Base-by-base conservation (phyloP, 2,329 filamentous ascomycete species). In the Aspergillus sp. region DNA sequence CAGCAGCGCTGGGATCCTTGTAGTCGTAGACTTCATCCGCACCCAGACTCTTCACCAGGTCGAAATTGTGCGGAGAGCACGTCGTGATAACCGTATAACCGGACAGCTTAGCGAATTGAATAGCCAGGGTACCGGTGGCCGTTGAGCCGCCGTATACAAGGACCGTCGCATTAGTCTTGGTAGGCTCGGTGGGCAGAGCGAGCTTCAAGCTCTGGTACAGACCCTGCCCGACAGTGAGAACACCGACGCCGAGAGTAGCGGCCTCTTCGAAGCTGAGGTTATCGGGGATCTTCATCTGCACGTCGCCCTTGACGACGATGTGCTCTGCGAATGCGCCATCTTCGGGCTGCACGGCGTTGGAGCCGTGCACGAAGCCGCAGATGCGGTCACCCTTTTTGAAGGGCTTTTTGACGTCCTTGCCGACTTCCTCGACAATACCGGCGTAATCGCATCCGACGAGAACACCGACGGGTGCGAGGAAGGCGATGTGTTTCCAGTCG, bases 1-100 rank as follows among this genome's bases (percentile, higher is more conserved):
- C 58, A 6, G 69, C 68, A 17, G 59, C 64, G 4, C 61, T 34
- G 2, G 65, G 50, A 51, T 67, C 64, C 39, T 7, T 37, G 9
- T 58, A 58, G 46, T 58, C 56, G 22, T 33, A 58, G 5, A 58
- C 56, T 5, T 20, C 49, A 13, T 54, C 58, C 9, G 60, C 60
- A 2, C 60, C 60, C 1, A 67, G 48, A 2, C 20, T 19, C 39
- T 53, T 55, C 1, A 49, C 60, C 15, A 60, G 48, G n/a, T 60
- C 57, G 30, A 57, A 57, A n/a, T 55, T 57, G 12, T 51, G 57
- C 12, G 57, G 60, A 20, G 57, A 60, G 19, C 57, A 58, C 9
- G 60, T 60, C 4, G 47, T 46, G 2, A 60, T 24, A 1, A 61
- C 60, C 24, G 22, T 39, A 20, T 55, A 52, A 3, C 60, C 60